These are phyloP conservation scores for Aristolochia californica DNA, from an alignment of 164 flowering plant species.

Conservation along the genomic window DNA sequence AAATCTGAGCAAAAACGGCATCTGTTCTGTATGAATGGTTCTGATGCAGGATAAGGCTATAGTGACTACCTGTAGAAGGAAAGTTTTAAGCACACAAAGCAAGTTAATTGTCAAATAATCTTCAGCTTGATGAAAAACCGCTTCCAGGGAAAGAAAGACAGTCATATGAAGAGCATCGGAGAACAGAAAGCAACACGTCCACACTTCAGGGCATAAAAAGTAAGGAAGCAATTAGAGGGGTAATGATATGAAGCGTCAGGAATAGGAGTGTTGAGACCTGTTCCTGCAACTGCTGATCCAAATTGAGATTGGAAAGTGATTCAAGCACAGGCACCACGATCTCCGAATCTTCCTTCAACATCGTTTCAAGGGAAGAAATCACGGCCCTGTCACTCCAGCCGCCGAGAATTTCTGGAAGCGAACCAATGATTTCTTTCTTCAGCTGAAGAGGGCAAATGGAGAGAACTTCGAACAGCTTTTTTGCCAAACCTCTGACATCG, in stretches of 20 bases:
- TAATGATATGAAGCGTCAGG: background rate
- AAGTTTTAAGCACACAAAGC: background rate
- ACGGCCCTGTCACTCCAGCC: constrained; percentile 40
- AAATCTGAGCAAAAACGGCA: constrained; percentile 72
- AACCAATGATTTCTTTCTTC: constrained; percentile 83
- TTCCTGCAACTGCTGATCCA: constrained; percentile 56
- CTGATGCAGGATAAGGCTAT: constrained; percentile 66
- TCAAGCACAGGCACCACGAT: constrained; percentile 70
- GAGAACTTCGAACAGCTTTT: constrained; percentile 59
- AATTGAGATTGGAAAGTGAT: constrained; percentile 58
- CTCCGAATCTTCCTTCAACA: constrained; percentile 71
- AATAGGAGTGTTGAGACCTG: constrained; percentile 27
- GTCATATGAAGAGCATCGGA: background rate
- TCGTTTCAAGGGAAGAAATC: constrained; percentile 39
- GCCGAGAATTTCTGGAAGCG: constrained; percentile 78
- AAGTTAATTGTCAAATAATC: background rate
- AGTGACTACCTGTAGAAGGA: constrained; percentile 40
- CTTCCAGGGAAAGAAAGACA: background rate
- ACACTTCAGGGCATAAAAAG: background rate
- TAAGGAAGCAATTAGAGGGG: background rate
- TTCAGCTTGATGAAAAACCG: background rate
- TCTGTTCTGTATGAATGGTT: constrained; percentile 50
- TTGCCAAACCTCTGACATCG: constrained; percentile 42
- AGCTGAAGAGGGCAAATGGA: constrained; percentile 55
- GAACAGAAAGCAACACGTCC: background rate